Evolutionary conservation across 208 protist genomes (phyloP).

Genomic region (Trypanosoma grayi): DNA sequence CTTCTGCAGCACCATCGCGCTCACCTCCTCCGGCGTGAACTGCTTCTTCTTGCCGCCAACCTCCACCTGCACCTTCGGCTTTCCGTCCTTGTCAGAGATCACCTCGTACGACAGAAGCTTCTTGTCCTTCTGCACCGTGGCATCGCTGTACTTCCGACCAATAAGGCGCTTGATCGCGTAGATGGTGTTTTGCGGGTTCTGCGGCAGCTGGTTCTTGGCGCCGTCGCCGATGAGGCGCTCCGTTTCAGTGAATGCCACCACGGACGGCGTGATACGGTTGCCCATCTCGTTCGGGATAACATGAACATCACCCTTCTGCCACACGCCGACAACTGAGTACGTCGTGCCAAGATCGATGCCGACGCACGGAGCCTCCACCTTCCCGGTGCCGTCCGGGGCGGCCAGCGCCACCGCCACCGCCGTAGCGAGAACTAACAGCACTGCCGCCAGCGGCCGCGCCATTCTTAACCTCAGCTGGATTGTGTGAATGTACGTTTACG

Average conservation of each 20-base stretch:
- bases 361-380: conserved; percentile 87
- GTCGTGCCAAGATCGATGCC: conserved; percentile 97
- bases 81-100: conserved; percentile 82
- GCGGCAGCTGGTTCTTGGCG: conserved; percentile 89
- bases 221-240: conserved; percentile 88
- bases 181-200: conserved; percentile 92
- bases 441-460: conserved; percentile 15
- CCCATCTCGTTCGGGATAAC: conserved; percentile 94
- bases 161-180: conserved; percentile 93
- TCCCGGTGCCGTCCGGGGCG: conserved; percentile 56
- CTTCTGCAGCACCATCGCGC: conserved; percentile 87
- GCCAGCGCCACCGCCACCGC: conserved; percentile 26
- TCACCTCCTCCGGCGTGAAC: conserved; percentile 87
- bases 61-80: conserved; percentile 74
- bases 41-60: conserved; percentile 66
- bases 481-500: background rate
- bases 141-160: conserved; percentile 91
- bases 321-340: conserved; percentile 97
- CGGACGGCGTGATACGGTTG: conserved; percentile 94
- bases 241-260: conserved; percentile 96
- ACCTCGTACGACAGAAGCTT: conserved; percentile 93
- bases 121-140: conserved; percentile 93
- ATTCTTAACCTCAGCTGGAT: background rate
- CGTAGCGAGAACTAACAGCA: conserved; percentile 10
- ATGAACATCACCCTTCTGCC: conserved; percentile 93